phyloP scores from a whole-genome alignment of 208 protist species.

The Leishmania braziliensis region DNA sequence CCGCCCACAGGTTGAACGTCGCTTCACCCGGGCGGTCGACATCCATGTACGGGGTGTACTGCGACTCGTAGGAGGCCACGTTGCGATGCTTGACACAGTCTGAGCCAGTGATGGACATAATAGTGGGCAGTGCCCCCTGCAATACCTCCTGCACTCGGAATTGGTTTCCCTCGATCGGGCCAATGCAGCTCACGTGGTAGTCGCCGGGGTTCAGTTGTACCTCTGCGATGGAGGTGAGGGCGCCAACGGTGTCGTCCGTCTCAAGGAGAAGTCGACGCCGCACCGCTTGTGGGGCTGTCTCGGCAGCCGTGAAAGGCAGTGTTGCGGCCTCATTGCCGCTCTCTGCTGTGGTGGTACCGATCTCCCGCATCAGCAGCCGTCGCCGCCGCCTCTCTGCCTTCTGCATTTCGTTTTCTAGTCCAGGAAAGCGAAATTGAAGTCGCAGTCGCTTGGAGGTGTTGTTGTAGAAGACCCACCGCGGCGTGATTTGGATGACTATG shows the following conservation, averaged over 20 bases:
- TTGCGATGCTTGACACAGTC: slow-evolving; percentile 40
- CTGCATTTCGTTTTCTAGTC: slow-evolving; percentile 25
- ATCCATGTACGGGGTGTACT: slow-evolving; percentile 59
- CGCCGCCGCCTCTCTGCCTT: slow-evolving; percentile 29
- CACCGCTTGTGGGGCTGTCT: slow-evolving; percentile 1
- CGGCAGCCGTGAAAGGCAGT: not conserved
- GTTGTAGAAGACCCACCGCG: slow-evolving; percentile 83
- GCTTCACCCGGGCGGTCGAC: slow-evolving; percentile 66
- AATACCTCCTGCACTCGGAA: slow-evolving; percentile 65
- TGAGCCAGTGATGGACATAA: slow-evolving; percentile 36
- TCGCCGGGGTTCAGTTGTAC: slow-evolving; percentile 71
- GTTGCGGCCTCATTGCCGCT: not conserved
- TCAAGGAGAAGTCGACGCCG: slow-evolving; percentile 7
- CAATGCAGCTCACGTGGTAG: slow-evolving; percentile 81
- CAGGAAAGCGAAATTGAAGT: slow-evolving; percentile 58
- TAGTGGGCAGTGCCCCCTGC: slow-evolving; percentile 55
- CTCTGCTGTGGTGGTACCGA: not conserved
- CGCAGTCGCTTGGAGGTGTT: slow-evolving; percentile 62
- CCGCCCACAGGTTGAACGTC: slow-evolving; percentile 78
- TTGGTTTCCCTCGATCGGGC: slow-evolving; percentile 57
- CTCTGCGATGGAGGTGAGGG: slow-evolving; percentile 38
- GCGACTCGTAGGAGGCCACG: slow-evolving; percentile 55
- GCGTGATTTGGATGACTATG: slow-evolving; percentile 66
- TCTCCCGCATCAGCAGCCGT: slow-evolving; percentile 19
- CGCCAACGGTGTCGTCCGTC: slow-evolving; percentile 32